A percentile compares a stretch with the other conserved stretches of the same genome.
phyloP scores from a whole-genome alignment of 164 flowering plant genomes.

The Buxus sempervirens region DNA sequence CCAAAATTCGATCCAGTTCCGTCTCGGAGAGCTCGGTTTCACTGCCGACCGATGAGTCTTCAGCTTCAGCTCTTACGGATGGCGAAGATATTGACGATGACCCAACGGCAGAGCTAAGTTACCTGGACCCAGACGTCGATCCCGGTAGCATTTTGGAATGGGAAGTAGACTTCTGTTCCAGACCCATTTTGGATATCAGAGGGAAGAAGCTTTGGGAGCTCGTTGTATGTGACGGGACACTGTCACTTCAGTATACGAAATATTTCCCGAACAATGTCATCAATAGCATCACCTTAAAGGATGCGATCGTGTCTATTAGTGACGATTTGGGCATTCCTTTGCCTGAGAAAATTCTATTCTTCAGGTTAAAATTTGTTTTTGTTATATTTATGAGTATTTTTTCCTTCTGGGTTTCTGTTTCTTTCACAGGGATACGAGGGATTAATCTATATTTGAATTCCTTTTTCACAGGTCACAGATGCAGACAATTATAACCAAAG shows the following conservation, averaged over 20 bases:
- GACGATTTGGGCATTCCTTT: conserved; percentile 73
- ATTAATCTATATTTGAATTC: not conserved
- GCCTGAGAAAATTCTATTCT: conserved; percentile 75
- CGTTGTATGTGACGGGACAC: conserved; percentile 75
- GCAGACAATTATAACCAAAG: conserved; percentile 93
- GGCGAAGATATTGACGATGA: conserved; percentile 55
- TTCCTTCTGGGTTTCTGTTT: not conserved
- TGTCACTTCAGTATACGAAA: conserved; percentile 87
- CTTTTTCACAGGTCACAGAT: conserved; percentile 75
- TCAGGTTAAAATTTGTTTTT: conserved; percentile 48
- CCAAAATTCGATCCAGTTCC: conserved; percentile 30
- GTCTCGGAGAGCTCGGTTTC: conserved; percentile 67
- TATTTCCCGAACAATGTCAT: conserved; percentile 94
- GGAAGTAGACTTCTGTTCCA: conserved; percentile 95
- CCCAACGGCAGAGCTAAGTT: conserved; percentile 70
- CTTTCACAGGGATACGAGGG: not conserved
- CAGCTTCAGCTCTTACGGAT: conserved; percentile 6
- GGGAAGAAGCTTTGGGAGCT: conserved; percentile 99
- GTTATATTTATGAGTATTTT: no score
- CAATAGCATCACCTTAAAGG: conserved; percentile 84
- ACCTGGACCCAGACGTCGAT: conserved; percentile 70
- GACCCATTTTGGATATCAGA: conserved; percentile 89
- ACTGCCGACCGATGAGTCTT: conserved; percentile 28
- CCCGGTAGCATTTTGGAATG: conserved; percentile 77
- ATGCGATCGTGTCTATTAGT: conserved; percentile 60